phyloP scores from a whole-genome alignment of 108 stramenopile genomes.

The Conticribra guillardii region DNA sequence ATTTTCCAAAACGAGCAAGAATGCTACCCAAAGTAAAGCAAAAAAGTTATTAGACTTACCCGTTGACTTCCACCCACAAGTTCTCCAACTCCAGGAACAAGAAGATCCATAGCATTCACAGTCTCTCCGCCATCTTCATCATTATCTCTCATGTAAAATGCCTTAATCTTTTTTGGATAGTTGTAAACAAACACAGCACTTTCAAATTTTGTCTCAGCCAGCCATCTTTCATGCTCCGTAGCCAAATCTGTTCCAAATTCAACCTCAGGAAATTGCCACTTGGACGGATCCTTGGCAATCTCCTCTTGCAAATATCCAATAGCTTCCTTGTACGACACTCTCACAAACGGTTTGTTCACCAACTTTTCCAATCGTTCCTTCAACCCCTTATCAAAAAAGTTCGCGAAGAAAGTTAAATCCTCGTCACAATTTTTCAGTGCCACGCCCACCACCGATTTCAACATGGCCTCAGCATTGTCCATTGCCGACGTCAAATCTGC shows the following conservation, averaged over 20 bases:
- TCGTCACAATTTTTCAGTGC: constrained; percentile 82
- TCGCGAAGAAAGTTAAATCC: constrained; percentile 92
- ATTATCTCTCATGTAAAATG: constrained; percentile 99
- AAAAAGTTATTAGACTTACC: constrained; percentile 31
- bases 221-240: constrained; percentile 97
- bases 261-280: constrained; percentile 98
- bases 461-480: constrained; percentile 97
- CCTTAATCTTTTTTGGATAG: constrained; percentile 97
- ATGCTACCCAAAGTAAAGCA: not conserved
- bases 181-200: constrained; percentile 97
- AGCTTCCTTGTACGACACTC: constrained; percentile 91
- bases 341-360: constrained; percentile 81
- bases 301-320: constrained; percentile 91
- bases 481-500: constrained; percentile 92
- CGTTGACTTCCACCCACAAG: constrained; percentile 98
- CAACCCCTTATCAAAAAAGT: constrained; percentile 93
- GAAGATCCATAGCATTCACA: constrained; percentile 98
- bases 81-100: constrained; percentile 99
- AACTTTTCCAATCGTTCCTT: constrained; percentile 77
- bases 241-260: constrained; percentile 97
- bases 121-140: constrained; percentile 95
- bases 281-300: constrained; percentile 94
- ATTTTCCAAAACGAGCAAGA: too few relatives aligned
- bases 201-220: constrained; percentile 93
- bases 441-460: constrained; percentile 86